Percentiles rank a stretch among this genome's conserved stretches.
phyloP scores from a whole-genome alignment of 148 eudicot genomes.

The Cornus controversa region DNA sequence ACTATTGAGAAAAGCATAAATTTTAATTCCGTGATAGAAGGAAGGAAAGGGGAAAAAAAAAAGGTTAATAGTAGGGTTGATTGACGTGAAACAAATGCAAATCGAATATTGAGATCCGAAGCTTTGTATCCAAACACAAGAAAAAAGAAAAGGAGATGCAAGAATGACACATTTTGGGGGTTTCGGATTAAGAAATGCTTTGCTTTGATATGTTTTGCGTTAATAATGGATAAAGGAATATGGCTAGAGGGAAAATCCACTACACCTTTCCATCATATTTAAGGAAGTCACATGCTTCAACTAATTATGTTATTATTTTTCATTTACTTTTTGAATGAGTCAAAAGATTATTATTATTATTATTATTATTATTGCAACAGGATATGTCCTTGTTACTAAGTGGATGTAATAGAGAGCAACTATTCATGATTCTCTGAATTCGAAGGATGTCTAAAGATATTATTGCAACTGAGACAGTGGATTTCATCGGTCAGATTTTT shows the following conservation, averaged over 20 bases:
- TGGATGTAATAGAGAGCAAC: no score
- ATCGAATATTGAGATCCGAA: background rate
- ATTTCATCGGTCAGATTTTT: no score
- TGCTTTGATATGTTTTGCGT: background rate
- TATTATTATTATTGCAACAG: no score
- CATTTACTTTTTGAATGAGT: no score
- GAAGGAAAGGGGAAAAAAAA: background rate
- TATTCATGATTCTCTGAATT: no score
- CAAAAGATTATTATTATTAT: no score
- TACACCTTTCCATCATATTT: background rate
- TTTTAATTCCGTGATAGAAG: background rate
- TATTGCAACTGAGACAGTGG: no score
- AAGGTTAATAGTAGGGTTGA: background rate
- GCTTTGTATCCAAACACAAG: background rate
- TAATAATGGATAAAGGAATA: background rate
- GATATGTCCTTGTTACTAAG: no score
- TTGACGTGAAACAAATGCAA: background rate
- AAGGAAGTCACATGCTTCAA: no score
- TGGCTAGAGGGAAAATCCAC: background rate
- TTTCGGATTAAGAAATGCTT: constrained; percentile 1
- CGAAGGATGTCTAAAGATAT: no score
- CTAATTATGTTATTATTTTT: no score
- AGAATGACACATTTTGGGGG: background rate
- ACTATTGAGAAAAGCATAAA: background rate
- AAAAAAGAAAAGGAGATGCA: background rate